Conservation (phyloP, 225 moss, liverwort and hornwort species). For the Polytrichum formosum region DNA sequence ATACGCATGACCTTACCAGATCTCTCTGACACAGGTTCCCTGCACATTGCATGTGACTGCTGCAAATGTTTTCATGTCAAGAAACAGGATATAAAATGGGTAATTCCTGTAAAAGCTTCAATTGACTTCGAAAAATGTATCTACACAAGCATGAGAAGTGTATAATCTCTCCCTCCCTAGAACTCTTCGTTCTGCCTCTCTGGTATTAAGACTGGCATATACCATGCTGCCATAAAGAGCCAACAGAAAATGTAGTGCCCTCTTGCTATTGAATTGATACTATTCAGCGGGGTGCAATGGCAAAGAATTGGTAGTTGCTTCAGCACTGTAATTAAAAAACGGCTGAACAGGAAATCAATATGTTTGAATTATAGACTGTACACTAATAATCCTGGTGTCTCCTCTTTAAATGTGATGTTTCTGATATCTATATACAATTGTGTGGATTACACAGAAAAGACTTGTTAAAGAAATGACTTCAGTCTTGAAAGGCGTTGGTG, state of each 20-base stretch:
- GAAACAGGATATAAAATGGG: too few relatives aligned
- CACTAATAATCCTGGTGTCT: background rate
- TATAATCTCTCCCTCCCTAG: constrained; percentile 17
- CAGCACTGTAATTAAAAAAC: constrained; percentile 31
- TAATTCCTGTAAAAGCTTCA: background rate
- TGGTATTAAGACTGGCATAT: constrained; percentile 1
- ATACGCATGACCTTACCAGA: too few relatives aligned
- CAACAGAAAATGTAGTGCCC: constrained; percentile 9
- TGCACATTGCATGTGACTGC: too few relatives aligned
- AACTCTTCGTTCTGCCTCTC: background rate
- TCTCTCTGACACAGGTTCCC: too few relatives aligned
- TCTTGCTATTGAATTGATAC: background rate
- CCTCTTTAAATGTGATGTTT: background rate
- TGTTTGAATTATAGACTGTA: too few relatives aligned
- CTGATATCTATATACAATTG: constrained; percentile 14
- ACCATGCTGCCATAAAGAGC: background rate
- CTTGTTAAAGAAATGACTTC: background rate
- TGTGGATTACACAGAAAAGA: constrained; percentile 9
- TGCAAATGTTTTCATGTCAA: too few relatives aligned
- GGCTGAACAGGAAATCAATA: background rate
- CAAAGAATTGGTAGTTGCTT: constrained; percentile 22
- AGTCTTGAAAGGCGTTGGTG: too few relatives aligned
- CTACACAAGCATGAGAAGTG: constrained; percentile 20
- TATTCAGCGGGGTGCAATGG: constrained; percentile 5
- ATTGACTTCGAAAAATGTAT: constrained; percentile 20